These are phyloP conservation scores for Talaromyces sp. DNA, from an alignment of 2,329 filamentous ascomycete genomes.

Conservation along the genomic window DNA sequence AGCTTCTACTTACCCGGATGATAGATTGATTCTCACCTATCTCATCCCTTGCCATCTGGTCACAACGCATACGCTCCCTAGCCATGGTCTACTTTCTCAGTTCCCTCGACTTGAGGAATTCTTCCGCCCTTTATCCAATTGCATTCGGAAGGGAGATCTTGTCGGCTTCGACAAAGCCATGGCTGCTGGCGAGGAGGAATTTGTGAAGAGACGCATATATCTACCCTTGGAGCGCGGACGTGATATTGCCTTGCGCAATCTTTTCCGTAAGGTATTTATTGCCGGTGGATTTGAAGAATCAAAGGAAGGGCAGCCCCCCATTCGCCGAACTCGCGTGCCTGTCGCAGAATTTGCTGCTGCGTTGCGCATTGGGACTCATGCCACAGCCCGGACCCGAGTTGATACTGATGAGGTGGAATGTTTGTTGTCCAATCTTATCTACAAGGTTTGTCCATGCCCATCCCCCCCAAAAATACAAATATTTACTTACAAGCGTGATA, in stretches of 20 bases:
- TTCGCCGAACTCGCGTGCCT: conserved; percentile 73
- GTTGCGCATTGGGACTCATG: conserved; percentile 68
- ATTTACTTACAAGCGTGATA: conserved; percentile 45
- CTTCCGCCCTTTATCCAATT: conserved; percentile 75
- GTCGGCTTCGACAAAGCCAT: conserved; percentile 82
- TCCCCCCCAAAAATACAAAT: neutral
- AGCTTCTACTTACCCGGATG: neutral
- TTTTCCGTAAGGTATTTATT: conserved; percentile 88
- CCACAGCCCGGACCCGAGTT: conserved; percentile 58
- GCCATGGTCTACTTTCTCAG: conserved; percentile 67
- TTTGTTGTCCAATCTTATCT: conserved; percentile 92
- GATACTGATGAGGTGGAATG: conserved; percentile 96
- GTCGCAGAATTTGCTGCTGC: conserved; percentile 84
- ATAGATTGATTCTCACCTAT: conserved; percentile 86
- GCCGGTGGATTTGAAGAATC: conserved; percentile 77
- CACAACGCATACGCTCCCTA: conserved; percentile 83
- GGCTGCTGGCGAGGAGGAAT: conserved; percentile 81
- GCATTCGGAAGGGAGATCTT: conserved; percentile 82
- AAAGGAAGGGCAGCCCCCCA: conserved; percentile 67
- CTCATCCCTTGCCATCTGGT: conserved; percentile 91
- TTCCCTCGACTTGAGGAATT: conserved; percentile 76
- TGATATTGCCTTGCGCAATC: conserved; percentile 87
- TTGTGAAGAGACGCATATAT: conserved; percentile 91
- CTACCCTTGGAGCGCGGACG: conserved; percentile 89
- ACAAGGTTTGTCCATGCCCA: conserved; percentile 71